Evolutionary conservation across 202 grass and related monocot species (phyloP).

Genomic region (Zoysia matrella): DNA sequence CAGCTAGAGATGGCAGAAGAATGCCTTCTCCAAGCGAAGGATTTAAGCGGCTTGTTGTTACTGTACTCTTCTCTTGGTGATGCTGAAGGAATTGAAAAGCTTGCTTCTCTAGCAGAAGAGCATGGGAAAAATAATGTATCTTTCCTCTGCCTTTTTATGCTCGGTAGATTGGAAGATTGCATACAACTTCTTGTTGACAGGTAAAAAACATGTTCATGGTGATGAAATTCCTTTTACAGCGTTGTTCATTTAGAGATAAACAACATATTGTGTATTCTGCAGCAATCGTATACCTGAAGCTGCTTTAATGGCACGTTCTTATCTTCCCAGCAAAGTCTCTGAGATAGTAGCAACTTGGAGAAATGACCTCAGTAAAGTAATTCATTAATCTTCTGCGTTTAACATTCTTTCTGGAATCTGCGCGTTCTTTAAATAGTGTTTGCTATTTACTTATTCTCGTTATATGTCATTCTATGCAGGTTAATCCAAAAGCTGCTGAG

Average conservation of each 20-base stretch:
- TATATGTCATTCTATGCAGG: too few relatives aligned
- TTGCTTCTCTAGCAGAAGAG: constrained; percentile 82
- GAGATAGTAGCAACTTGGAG: constrained; percentile 89
- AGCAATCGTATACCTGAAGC: constrained; percentile 98
- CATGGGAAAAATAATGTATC: constrained; percentile 97
- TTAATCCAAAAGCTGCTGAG: too few relatives aligned
- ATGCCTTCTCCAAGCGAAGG: too few relatives aligned
- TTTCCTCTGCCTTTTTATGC: constrained; percentile 94
- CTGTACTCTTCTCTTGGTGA: constrained; percentile 79
- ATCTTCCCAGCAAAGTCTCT: constrained; percentile 95
- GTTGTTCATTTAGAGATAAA: constrained; percentile 30
- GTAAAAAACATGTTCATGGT: constrained; percentile 45
- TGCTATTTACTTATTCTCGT: constrained; percentile 19
- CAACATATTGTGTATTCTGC: constrained; percentile 37
- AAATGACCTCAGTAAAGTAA: constrained; percentile 92
- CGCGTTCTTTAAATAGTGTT: not conserved
- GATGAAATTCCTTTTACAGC: constrained; percentile 16
- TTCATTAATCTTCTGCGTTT: constrained; percentile 43
- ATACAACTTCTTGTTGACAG: constrained; percentile 92
- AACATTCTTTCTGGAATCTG: constrained; percentile 18
- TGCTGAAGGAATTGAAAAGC: constrained; percentile 77
- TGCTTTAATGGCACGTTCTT: constrained; percentile 95
- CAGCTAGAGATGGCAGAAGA: too few relatives aligned
- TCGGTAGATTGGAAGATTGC: too few relatives aligned
- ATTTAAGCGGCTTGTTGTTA: too few relatives aligned